Evolutionary conservation across 1,284 basidiomycete species (phyloP).

Genomic region (Termitomyces sp.): DNA sequence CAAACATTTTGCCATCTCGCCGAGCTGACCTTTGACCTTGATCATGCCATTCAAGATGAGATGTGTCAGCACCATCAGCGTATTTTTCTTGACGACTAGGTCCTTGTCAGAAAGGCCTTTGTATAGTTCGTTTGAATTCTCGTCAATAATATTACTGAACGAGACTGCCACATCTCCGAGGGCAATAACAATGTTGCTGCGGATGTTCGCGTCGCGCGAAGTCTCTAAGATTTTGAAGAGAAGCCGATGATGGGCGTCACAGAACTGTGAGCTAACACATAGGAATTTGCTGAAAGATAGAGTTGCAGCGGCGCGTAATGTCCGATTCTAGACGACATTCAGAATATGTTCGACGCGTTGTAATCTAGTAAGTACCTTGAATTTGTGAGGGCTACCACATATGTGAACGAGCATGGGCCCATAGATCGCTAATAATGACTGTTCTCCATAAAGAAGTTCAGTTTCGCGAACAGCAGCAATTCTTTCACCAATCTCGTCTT

Average conservation of each 20-base stretch:
- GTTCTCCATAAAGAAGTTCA: constrained; percentile 81
- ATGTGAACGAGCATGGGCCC: constrained; percentile 90
- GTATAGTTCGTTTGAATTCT: constrained; percentile 95
- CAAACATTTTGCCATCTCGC: constrained; percentile 99
- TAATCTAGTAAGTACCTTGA: constrained; percentile 54
- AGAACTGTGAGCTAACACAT: constrained; percentile 92
- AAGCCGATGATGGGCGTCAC: constrained; percentile 83
- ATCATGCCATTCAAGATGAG: constrained; percentile 98
- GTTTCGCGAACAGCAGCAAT: constrained; percentile 81
- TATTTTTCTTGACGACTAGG: constrained; percentile 96
- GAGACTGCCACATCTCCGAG: constrained; percentile 96
- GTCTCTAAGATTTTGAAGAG: constrained; percentile 93
- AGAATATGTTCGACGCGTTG: background rate
- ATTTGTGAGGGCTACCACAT: constrained; percentile 82
- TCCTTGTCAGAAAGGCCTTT: constrained; percentile 87
- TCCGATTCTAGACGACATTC: constrained; percentile 61
- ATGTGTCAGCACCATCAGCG: constrained; percentile 97
- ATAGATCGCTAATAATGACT: constrained; percentile 82
- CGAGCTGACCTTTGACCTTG: constrained; percentile 98
- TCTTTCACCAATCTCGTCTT: constrained; percentile 96
- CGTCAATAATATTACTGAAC: constrained; percentile 94
- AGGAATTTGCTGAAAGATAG: constrained; percentile 94
- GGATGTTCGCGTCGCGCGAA: constrained; percentile 83
- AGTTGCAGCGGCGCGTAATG: constrained; percentile 82
- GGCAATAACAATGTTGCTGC: constrained; percentile 95